Evolutionary conservation across 2,329 filamentous ascomycete genomes (phyloP), one percentile per base, ranked within the genome.

Genomic region (Epichloe aotearoae): DNA sequence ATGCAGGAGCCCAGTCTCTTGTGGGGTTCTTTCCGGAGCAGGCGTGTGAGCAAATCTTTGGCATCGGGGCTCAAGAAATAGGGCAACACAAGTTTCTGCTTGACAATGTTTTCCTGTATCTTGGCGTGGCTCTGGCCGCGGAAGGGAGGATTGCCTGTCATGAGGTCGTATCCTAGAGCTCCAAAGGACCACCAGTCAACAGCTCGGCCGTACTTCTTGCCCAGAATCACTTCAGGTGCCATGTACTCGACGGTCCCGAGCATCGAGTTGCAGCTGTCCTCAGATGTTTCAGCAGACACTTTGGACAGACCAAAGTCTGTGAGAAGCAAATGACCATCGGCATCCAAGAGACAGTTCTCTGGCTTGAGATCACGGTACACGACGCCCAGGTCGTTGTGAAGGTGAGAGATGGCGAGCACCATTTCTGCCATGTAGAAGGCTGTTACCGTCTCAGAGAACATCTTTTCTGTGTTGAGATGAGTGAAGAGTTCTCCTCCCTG

Each of bases 151-250:
- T 83, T 83, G 49, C 94, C 93, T 10, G 91, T 97, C 65, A 98
- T 83, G 37, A 98, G 74, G 65, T 98, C 93, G 66, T 84, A 95
- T 36, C 88, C 89, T 44, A 98, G 77, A 3, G 91, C 90, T 37
- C 94, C 93, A 45, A 98, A 83, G 4, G 90, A 95, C 93, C 93
- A 98, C 91, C 91, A 98, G 70, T 98, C 93, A 17, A 96, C 94
- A 1, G 89, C 84, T 66, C 90, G 91, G 62, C 91, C 90, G 66
- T 98, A 98, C 57, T 87, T 83, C 57, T 86, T 83, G 54, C 89
- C 90, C 55, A 83, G 79, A 54, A 98, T 82, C 48, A 98, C 86
- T 69, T 98, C 93, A 1, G 93, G 93, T 0, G 93, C 94, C 93
- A 98, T 98, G 76, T 98, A 98, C 66, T 97, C 93, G 52, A 96